These are phyloP conservation scores for Dorcoceras hygrometricum DNA, from an alignment of 257 asterid genomes.

Conservation along the genomic window DNA sequence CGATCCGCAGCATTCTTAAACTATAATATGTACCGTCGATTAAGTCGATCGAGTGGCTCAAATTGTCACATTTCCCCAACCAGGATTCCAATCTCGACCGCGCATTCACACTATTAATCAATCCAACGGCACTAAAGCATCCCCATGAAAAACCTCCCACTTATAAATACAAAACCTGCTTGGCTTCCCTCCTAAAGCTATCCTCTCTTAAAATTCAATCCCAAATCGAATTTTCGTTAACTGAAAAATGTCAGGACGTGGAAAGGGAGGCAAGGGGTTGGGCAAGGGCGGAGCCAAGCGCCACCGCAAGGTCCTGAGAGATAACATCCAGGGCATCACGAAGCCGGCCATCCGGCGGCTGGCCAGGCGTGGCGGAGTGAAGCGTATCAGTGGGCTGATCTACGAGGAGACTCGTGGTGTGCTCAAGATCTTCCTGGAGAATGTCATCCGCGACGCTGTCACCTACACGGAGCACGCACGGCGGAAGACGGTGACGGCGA, in stretches of 20 bases:
- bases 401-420: too few relatives aligned
- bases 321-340: too few relatives aligned
- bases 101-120: too few relatives aligned
- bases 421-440: too few relatives aligned
- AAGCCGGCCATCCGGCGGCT: too few relatives aligned
- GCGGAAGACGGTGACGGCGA: too few relatives aligned
- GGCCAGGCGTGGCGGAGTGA: too few relatives aligned
- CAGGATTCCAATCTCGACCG: neutral
- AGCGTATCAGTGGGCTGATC: too few relatives aligned
- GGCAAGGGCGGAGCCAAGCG: slow-evolving; percentile 1
- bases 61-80: neutral
- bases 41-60: neutral
- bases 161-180: neutral
- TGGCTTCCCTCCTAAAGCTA: neutral
- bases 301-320: neutral
- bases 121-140: neutral
- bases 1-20: neutral
- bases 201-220: too few relatives aligned
- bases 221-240: too few relatives aligned
- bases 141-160: neutral
- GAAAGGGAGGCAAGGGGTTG: neutral
- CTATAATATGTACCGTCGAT: neutral
- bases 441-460: too few relatives aligned
- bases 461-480: too few relatives aligned
- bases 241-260: neutral